Conservation (phyloP, 257 asterid genomes). For the Cinchona pubescens region DNA sequence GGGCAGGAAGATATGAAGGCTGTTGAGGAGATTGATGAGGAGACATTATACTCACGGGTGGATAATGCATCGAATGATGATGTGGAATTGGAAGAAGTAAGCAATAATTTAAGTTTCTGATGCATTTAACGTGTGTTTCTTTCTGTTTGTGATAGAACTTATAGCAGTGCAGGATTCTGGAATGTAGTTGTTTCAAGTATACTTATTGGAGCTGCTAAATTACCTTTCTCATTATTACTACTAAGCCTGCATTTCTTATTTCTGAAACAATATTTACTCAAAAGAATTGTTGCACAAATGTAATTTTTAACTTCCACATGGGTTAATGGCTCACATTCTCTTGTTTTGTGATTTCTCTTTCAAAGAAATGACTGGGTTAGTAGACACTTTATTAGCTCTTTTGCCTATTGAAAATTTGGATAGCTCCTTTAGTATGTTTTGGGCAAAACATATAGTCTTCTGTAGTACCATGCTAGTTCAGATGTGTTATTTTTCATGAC, state of each 20-base stretch:
- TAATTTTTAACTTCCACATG: not conserved
- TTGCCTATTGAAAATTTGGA: not conserved
- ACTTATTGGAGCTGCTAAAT: not conserved
- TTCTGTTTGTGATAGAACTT: not conserved
- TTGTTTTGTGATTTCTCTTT: not conserved
- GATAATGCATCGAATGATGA: constrained; percentile 36
- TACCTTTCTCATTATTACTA: not conserved
- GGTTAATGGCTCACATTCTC: not conserved
- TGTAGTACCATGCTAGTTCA: not conserved
- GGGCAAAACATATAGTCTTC: not conserved
- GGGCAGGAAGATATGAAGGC: constrained; percentile 62
- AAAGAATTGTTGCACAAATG: not conserved
- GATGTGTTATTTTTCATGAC: not conserved
- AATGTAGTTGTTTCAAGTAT: not conserved
- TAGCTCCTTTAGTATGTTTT: not conserved
- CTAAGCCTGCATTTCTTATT: not conserved
- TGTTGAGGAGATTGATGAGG: constrained; percentile 35
- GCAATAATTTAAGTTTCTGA: not conserved
- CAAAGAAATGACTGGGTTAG: not conserved
- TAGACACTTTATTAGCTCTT: no score
- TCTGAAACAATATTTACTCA: no score
- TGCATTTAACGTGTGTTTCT: not conserved
- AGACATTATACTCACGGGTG: constrained; percentile 34
- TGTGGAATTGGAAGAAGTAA: constrained; percentile 33
- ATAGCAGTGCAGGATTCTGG: no score